phyloP scores from a whole-genome alignment of 495 filamentous ascomycete genomes.

The Neurospora terricola region DNA sequence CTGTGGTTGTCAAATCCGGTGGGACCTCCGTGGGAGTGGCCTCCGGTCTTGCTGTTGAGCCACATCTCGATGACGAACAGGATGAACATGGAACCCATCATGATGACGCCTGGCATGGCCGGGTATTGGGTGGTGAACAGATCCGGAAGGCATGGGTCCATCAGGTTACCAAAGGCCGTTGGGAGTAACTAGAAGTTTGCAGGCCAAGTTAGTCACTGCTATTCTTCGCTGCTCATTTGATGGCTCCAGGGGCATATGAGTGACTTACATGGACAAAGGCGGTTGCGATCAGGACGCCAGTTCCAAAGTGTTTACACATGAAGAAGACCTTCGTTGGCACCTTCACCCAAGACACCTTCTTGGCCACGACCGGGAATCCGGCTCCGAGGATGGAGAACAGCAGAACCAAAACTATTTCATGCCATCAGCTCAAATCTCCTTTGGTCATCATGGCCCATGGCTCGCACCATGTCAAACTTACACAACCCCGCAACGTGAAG shows the following conservation, averaged over 20 bases:
- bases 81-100: slow-evolving; percentile 45
- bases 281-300: slow-evolving; percentile 59
- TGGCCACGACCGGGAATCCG: slow-evolving; percentile 44
- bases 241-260: not conserved
- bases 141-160: slow-evolving; percentile 48
- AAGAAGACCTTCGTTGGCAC: slow-evolving; percentile 44
- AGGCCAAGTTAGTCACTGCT: not conserved
- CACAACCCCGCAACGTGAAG: slow-evolving; percentile 40
- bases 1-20: slow-evolving; percentile 26
- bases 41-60: slow-evolving; percentile 39
- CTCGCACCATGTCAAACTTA: slow-evolving; percentile 27
- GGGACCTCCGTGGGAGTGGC: slow-evolving; percentile 41
- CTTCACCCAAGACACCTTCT: slow-evolving; percentile 44
- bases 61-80: slow-evolving; percentile 50
- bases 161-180: slow-evolving; percentile 45
- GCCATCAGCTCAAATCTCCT: slow-evolving; percentile 7
- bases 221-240: not conserved
- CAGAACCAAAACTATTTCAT: slow-evolving; percentile 27
- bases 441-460: not conserved
- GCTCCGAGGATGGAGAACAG: slow-evolving; percentile 33
- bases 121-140: slow-evolving; percentile 46
- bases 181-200: slow-evolving; percentile 36
- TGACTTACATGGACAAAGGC: slow-evolving; percentile 59
- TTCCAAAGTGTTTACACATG: slow-evolving; percentile 55
- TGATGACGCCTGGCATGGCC: slow-evolving; percentile 50